A percentile compares a stretch with the other conserved stretches of the same genome.
phyloP scores from a whole-genome alignment of 2,329 filamentous ascomycete genomes.

The Neonectria ditissima region DNA sequence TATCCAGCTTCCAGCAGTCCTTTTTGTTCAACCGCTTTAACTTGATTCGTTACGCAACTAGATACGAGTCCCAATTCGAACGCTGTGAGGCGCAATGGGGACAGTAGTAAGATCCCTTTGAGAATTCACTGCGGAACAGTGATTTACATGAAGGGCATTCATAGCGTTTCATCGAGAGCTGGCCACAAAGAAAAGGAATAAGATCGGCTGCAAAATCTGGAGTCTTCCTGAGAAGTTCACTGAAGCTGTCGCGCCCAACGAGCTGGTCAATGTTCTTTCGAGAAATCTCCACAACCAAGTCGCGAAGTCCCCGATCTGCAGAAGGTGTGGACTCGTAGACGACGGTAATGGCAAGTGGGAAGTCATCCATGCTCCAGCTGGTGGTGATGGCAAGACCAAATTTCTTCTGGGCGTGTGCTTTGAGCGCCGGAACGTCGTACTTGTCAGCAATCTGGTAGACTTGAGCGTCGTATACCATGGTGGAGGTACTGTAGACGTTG shows the following conservation, averaged over 20 bases:
- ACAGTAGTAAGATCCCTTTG: too few species aligned
- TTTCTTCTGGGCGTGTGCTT: constrained; percentile 14
- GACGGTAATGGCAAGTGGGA: constrained; percentile 23
- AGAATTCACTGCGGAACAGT: not conserved
- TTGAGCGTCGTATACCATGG: constrained; percentile 29
- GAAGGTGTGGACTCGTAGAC: constrained; percentile 21
- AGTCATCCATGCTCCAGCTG: constrained; percentile 30
- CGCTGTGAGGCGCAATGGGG: too few species aligned
- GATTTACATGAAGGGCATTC: not conserved
- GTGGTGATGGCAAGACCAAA: constrained; percentile 16
- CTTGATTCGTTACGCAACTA: too few species aligned
- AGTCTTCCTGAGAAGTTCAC: constrained; percentile 20
- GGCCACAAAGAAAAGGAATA: constrained; percentile 14
- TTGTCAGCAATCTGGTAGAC: constrained; percentile 34
- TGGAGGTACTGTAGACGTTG: constrained; percentile 16
- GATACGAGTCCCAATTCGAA: too few species aligned
- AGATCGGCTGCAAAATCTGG: constrained; percentile 29
- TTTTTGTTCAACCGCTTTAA: too few species aligned
- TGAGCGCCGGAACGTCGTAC: constrained; percentile 28
- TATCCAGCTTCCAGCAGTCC: too few species aligned
- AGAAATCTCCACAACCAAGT: constrained; percentile 23
- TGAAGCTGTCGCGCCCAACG: constrained; percentile 17
- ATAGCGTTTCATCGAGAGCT: not conserved
- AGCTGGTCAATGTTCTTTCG: constrained; percentile 18
- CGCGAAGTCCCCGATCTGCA: constrained; percentile 28